A percentile compares a stretch with the other conserved stretches of the same genome.
Evolutionary conservation across 73 alveolate genomes (phyloP).

Genomic region (Paraurostyla sp.): DNA sequence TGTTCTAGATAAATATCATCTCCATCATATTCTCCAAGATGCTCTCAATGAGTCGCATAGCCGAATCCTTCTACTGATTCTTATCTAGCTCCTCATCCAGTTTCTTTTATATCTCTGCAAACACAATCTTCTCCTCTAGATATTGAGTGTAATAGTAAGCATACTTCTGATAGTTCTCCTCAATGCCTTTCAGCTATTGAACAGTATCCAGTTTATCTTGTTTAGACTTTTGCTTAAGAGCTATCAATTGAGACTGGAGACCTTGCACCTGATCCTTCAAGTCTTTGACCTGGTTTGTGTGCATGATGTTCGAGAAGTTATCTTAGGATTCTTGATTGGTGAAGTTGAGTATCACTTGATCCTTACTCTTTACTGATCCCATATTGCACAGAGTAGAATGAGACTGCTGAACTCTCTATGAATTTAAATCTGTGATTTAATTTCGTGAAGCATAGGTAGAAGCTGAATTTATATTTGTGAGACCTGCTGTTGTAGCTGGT

Average conservation of each 20-base stretch:
- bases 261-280: not conserved
- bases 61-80: not conserved
- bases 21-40: too few species aligned
- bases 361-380: conserved; percentile 33
- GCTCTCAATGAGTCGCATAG: not conserved
- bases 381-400: conserved; percentile 31
- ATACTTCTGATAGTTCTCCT: conserved; percentile 51
- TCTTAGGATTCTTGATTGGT: not conserved
- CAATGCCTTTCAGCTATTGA: conserved; percentile 1
- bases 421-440: not conserved
- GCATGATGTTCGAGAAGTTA: not conserved
- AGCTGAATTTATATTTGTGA: not conserved
- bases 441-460: conserved; percentile 3
- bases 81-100: not conserved
- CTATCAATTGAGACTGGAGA: not conserved
- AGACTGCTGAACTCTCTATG: not conserved
- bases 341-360: not conserved
- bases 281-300: not conserved
- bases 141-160: conserved; percentile 49
- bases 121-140: conserved; percentile 39
- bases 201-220: not conserved
- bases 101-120: not conserved
- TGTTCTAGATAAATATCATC: too few species aligned
- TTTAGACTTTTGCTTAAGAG: not conserved
- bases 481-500: not conserved